phyloP scores from a whole-genome alignment of 2,329 filamentous ascomycete species.

The Dactylella cylindrospora region DNA sequence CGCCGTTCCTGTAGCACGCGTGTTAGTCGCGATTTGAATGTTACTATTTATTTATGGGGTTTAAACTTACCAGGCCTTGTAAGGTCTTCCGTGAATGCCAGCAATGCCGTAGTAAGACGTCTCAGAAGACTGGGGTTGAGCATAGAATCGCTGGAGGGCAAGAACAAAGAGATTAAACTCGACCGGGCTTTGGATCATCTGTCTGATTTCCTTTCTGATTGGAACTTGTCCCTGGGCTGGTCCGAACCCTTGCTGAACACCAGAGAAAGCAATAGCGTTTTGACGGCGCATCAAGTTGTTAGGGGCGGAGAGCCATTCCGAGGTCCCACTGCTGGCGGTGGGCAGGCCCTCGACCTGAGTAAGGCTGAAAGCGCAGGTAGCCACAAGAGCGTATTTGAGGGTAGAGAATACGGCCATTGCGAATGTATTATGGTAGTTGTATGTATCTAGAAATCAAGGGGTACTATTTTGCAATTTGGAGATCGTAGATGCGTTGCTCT shows the following conservation, averaged over 20 bases:
- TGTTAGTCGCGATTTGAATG: too few species aligned
- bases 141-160: slow-evolving; percentile 71
- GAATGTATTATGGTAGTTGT: slow-evolving; percentile 2
- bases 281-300: slow-evolving; percentile 22
- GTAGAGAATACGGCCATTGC: slow-evolving; percentile 41
- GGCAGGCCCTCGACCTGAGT: slow-evolving; percentile 35
- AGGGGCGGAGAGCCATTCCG: slow-evolving; percentile 20
- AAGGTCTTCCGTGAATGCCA: slow-evolving; percentile 71
- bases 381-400: slow-evolving; percentile 32
- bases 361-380: slow-evolving; percentile 27
- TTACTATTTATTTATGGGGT: too few species aligned
- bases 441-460: too few species aligned
- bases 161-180: slow-evolving; percentile 69
- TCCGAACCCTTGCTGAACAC: slow-evolving; percentile 19
- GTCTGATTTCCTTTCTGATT: slow-evolving; percentile 34
- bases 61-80: slow-evolving; percentile 28
- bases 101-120: slow-evolving; percentile 78
- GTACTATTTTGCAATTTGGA: too few species aligned
- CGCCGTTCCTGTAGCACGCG: not conserved
- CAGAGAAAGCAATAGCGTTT: slow-evolving; percentile 11
- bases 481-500: too few species aligned
- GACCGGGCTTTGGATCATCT: slow-evolving; percentile 19
- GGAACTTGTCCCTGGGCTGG: slow-evolving; percentile 22
- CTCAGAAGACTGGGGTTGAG: slow-evolving; percentile 63
- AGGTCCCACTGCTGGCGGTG: slow-evolving; percentile 10